phyloP scores from a whole-genome alignment of 768 basidiomycete genomes.

The Podaxis sp. region DNA sequence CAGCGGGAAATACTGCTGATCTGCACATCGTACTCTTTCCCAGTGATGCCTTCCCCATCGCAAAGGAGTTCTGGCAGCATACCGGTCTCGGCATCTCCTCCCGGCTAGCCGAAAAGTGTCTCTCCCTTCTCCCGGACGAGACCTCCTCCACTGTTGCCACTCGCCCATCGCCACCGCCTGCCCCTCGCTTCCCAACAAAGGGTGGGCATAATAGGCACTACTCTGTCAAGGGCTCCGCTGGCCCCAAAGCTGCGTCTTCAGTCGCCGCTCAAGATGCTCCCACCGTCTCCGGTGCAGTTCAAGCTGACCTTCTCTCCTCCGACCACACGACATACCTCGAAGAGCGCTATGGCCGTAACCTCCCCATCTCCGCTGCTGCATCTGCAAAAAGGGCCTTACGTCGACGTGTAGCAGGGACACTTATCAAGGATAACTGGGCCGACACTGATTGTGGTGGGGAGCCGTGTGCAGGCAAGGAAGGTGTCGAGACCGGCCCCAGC shows the following conservation, averaged over 20 bases:
- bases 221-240: slow-evolving; percentile 33
- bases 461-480: slow-evolving; percentile 42
- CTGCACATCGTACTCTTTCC: slow-evolving; percentile 86
- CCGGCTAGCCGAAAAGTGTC: slow-evolving; percentile 79
- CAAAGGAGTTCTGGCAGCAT: slow-evolving; percentile 97
- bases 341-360: slow-evolving; percentile 91
- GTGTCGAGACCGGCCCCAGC: slow-evolving; percentile 57
- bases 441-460: slow-evolving; percentile 35
- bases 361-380: slow-evolving; percentile 68
- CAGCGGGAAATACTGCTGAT: slow-evolving; percentile 40
- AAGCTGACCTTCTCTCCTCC: slow-evolving; percentile 48
- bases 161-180: slow-evolving; percentile 27
- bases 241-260: slow-evolving; percentile 18
- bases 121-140: slow-evolving; percentile 64
- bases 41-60: slow-evolving; percentile 53
- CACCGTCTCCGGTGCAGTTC: slow-evolving; percentile 5
- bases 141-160: slow-evolving; percentile 20
- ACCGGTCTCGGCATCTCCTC: slow-evolving; percentile 89
- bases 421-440: slow-evolving; percentile 55
- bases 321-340: slow-evolving; percentile 83
- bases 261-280: slow-evolving; percentile 2
- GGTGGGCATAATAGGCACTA: slow-evolving; percentile 56
- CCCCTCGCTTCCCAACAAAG: slow-evolving; percentile 38
- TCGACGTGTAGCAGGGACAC: slow-evolving; percentile 86
- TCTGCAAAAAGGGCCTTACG: slow-evolving; percentile 87